Evolutionary conservation across 1,139 yeast species (phyloP).

Genomic region (Saccharomyces hybrid): DNA sequence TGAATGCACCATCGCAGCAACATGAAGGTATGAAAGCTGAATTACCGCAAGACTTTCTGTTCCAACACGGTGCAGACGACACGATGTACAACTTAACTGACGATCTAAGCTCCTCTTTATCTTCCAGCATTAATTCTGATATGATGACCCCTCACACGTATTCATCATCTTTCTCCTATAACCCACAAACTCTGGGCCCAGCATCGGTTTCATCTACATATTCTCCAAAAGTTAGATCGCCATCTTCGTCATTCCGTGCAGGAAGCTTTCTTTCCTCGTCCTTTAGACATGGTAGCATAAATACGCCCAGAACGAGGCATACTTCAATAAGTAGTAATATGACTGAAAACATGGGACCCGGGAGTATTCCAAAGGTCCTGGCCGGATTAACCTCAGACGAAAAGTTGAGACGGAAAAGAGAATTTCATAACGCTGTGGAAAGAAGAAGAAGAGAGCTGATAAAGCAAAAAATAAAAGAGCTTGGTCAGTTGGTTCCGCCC

Average conservation of each 20-base stretch:
- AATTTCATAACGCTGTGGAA: constrained; percentile 76
- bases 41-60: constrained; percentile 2
- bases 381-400: constrained; percentile 54
- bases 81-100: constrained; percentile 19
- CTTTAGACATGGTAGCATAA: constrained; percentile 18
- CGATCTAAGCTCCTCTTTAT: constrained; percentile 26
- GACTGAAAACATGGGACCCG: constrained; percentile 7
- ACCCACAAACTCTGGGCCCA: constrained; percentile 17
- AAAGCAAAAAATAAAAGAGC: constrained; percentile 65
- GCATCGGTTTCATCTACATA: constrained; percentile 2
- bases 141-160: constrained; percentile 17
- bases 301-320: constrained; percentile 18
- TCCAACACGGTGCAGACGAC: constrained; percentile 11
- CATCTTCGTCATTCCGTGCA: constrained; percentile 25
- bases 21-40: background rate
- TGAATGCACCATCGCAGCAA: background rate
- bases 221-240: constrained; percentile 23
- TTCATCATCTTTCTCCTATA: constrained; percentile 24
- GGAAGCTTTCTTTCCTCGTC: constrained; percentile 27
- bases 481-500: constrained; percentile 67
- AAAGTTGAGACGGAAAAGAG: constrained; percentile 60
- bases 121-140: constrained; percentile 26
- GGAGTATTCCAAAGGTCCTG: constrained; percentile 19
- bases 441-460: constrained; percentile 70
- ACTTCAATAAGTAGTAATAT: constrained; percentile 16